Percentiles rank a stretch among this genome's conserved stretches.
These are phyloP conservation scores for Xanthoceras sorbifolium DNA, from an alignment of 345 rosid genomes.

Conservation along the genomic window DNA sequence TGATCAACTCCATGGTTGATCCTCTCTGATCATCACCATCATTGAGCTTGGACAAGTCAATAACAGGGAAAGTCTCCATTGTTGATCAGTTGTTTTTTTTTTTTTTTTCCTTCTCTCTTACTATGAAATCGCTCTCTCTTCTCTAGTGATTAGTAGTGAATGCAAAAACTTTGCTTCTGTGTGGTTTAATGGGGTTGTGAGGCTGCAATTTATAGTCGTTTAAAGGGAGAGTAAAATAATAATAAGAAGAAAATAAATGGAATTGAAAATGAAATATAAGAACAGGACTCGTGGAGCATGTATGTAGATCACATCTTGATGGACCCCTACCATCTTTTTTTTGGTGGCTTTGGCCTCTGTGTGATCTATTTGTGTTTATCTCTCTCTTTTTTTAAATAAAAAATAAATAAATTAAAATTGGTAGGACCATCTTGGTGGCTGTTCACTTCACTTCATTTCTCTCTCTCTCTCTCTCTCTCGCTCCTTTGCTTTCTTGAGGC, in stretches of 20 bases:
- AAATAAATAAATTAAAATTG: too few relatives aligned
- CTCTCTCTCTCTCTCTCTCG: background rate
- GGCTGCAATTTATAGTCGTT: conserved; percentile 54
- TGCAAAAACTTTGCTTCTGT: conserved; percentile 17
- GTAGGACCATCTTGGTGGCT: conserved; percentile 7
- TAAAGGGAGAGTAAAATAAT: background rate
- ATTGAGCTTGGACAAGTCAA: conserved; percentile 62
- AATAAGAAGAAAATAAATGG: background rate
- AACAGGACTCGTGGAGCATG: conserved; percentile 23
- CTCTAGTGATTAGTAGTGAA: background rate
- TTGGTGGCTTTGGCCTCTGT: background rate
- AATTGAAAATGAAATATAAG: background rate
- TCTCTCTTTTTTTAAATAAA: too few relatives aligned
- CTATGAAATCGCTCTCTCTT: background rate
- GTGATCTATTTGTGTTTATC: background rate
- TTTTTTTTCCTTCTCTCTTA: conserved; percentile 3
- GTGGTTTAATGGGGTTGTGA: conserved; percentile 21
- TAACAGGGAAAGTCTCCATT: conserved; percentile 65
- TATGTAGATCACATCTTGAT: conserved; percentile 18
- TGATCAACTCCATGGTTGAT: conserved; percentile 56
- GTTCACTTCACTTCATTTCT: background rate
- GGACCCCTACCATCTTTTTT: conserved; percentile 33
- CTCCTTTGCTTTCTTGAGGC: background rate
- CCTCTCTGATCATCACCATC: conserved; percentile 65
- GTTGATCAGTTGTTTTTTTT: background rate